These are phyloP conservation scores for Melampsora americana DNA, from an alignment of 1,284 basidiomycete genomes.

Conservation along the genomic window DNA sequence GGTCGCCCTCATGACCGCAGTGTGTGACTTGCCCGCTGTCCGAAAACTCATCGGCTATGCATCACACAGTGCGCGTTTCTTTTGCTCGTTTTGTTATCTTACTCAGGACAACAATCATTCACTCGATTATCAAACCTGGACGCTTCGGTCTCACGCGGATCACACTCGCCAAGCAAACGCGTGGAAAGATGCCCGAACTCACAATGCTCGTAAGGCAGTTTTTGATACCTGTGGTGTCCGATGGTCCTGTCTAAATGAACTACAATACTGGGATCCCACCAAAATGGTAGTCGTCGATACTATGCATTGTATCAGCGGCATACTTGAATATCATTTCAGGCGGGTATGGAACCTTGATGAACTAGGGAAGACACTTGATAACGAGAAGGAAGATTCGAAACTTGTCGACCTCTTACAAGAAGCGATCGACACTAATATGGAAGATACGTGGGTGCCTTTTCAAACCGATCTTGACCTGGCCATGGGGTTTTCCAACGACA, in stretches of 20 bases:
- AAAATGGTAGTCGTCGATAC: conserved; percentile 11
- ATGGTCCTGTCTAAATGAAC: conserved; percentile 24
- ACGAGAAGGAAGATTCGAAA: conserved; percentile 13
- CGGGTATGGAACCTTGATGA: conserved; percentile 15
- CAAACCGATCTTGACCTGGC: too few species aligned
- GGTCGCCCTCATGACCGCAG: not conserved
- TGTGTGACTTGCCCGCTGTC: conserved; percentile 9
- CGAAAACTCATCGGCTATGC: conserved; percentile 20
- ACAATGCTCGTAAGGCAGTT: not conserved
- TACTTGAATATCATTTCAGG: conserved; percentile 27
- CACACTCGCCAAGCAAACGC: conserved; percentile 10
- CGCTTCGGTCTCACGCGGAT: not conserved
- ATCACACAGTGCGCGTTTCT: not conserved
- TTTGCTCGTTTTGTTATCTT: conserved; percentile 28
- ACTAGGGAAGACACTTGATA: not conserved
- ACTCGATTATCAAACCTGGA: conserved; percentile 11
- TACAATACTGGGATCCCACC: too few species aligned
- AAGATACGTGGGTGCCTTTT: too few species aligned
- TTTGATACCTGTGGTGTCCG: conserved; percentile 9
- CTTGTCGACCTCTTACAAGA: conserved; percentile 43
- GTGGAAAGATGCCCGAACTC: conserved; percentile 10
- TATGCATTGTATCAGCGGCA: conserved; percentile 16
- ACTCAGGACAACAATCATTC: not conserved
- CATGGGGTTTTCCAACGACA: too few species aligned
- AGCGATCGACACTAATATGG: conserved; percentile 38